These are phyloP conservation scores for Immersiella caudata DNA, from an alignment of 495 filamentous ascomycete species.

Conservation along the genomic window DNA sequence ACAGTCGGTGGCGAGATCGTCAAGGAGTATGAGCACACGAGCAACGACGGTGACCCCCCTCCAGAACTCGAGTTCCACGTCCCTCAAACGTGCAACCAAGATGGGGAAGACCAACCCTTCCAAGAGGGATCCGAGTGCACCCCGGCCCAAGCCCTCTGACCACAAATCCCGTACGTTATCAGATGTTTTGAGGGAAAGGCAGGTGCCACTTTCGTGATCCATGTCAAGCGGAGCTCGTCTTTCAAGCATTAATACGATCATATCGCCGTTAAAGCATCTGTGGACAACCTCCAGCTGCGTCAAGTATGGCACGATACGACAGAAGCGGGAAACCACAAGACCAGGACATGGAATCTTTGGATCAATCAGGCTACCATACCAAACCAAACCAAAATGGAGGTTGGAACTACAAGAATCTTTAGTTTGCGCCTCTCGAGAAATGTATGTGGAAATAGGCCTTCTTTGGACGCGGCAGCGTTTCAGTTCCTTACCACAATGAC, in stretches of 20 bases:
- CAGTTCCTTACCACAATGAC: too few species aligned
- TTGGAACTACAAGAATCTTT: too few species aligned
- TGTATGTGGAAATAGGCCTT: too few species aligned
- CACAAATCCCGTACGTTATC: neutral
- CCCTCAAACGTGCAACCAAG: neutral
- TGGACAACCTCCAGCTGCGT: neutral
- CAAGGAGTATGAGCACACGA: neutral
- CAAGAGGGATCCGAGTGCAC: too few species aligned
- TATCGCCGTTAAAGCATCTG: neutral
- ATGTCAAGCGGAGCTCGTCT: neutral
- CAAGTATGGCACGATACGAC: neutral
- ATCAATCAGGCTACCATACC: too few species aligned
- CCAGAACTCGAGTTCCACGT: neutral
- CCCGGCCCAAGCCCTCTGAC: too few species aligned
- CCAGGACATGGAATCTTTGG: neutral
- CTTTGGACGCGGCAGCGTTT: too few species aligned
- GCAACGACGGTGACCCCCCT: neutral
- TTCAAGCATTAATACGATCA: neutral
- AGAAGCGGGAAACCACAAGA: neutral
- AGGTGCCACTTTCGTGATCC: neutral
- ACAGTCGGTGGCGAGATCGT: neutral
- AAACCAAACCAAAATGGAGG: too few species aligned
- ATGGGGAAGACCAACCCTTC: too few species aligned
- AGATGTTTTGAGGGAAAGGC: neutral
- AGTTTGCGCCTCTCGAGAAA: too few species aligned